A percentile compares a stretch with the other conserved stretches of the same genome.
Conservation (phyloP, 352 stramenopile species). For the Phytophthora pini region DNA sequence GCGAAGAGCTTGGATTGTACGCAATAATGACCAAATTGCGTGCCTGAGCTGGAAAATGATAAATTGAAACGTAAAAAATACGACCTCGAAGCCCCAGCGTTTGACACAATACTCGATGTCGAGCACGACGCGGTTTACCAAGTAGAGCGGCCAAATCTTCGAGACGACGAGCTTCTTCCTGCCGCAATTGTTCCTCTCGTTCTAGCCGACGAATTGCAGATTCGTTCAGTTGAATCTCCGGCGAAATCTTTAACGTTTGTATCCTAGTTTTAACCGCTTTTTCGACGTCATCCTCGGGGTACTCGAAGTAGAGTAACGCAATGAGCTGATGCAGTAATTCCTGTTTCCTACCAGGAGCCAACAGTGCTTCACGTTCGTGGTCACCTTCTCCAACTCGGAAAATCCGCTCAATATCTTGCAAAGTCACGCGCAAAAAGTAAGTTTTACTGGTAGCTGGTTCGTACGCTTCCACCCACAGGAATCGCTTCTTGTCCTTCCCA, state of each 20-base stretch:
- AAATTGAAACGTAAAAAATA: conserved; percentile 61
- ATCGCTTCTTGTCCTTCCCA: conserved; percentile 34
- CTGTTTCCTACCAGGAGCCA: conserved; percentile 63
- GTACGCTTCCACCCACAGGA: conserved; percentile 62
- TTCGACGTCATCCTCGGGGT: conserved; percentile 25
- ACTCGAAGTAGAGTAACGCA: conserved; percentile 69
- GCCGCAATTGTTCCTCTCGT: conserved; percentile 53
- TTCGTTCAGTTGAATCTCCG: conserved; percentile 54
- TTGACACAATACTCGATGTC: conserved; percentile 57
- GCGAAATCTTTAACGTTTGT: conserved; percentile 47
- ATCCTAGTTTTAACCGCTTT: background rate
- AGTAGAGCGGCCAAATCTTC: conserved; percentile 48
- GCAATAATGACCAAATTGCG: conserved; percentile 60
- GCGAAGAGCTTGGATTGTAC: conserved; percentile 55
- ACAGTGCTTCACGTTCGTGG: conserved; percentile 40
- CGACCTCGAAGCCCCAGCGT: conserved; percentile 43
- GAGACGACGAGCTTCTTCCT: conserved; percentile 62
- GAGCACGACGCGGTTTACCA: conserved; percentile 50
- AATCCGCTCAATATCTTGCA: conserved; percentile 65
- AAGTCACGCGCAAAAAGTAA: conserved; percentile 44
- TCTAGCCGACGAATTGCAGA: conserved; percentile 51
- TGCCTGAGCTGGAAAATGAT: conserved; percentile 63
- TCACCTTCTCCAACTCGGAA: conserved; percentile 40
- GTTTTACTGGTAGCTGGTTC: conserved; percentile 42
- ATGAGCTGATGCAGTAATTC: conserved; percentile 59